These are phyloP conservation scores for Ceratopteris richardii DNA, from an alignment of 75 land plant species.

Conservation along the genomic window DNA sequence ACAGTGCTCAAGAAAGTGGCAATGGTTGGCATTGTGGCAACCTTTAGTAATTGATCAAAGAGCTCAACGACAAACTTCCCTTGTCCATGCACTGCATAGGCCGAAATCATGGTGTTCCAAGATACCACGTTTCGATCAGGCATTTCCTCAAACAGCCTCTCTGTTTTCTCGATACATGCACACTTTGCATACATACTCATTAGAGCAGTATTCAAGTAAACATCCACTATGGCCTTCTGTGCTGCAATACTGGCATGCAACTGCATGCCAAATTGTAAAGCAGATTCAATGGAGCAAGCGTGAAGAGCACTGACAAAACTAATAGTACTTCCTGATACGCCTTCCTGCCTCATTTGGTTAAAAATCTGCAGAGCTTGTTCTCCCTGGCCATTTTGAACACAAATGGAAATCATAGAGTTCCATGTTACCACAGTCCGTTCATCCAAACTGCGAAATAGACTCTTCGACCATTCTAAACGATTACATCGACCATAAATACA, in stretches of 20 bases:
- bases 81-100: slow-evolving; percentile 19
- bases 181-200: slow-evolving; percentile 25
- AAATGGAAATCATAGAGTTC: too few relatives aligned
- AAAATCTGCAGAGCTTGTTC: too few relatives aligned
- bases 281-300: too few relatives aligned
- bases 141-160: slow-evolving; percentile 43
- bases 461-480: too few relatives aligned
- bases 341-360: too few relatives aligned
- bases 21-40: slow-evolving; percentile 23
- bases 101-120: slow-evolving; percentile 52
- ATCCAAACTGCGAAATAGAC: slow-evolving; percentile 1
- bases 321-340: too few relatives aligned
- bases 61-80: slow-evolving; percentile 18
- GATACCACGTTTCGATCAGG: slow-evolving; percentile 41
- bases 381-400: too few relatives aligned
- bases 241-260: too few relatives aligned
- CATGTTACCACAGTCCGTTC: slow-evolving; percentile 23
- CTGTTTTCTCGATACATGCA: slow-evolving; percentile 15
- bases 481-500: too few relatives aligned
- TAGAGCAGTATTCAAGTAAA: slow-evolving; percentile 3
- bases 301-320: too few relatives aligned
- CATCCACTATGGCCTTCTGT: too few relatives aligned
- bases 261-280: too few relatives aligned
- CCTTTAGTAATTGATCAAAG: slow-evolving; percentile 14
- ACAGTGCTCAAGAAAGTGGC: slow-evolving; percentile 36